Evolutionary conservation across 306 rosid genomes (phyloP).

Genomic region (Canavalia ensiformis): DNA sequence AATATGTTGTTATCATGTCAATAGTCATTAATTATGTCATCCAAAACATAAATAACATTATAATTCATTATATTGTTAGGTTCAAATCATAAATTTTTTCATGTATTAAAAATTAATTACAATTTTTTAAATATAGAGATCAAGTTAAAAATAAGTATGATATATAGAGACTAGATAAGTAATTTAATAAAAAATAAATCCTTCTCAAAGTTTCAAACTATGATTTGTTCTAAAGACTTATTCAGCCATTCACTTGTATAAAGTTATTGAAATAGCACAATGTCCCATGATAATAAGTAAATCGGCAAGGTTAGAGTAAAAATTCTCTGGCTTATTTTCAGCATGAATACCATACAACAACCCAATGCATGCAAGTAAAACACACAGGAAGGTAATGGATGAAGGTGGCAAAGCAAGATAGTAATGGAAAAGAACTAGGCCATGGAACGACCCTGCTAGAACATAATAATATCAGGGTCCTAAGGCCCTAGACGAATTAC

Average conservation of each 20-base stretch:
- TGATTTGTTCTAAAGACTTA: neutral
- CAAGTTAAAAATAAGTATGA: too few species aligned
- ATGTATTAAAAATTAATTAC: too few species aligned
- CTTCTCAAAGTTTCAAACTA: neutral
- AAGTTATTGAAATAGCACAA: neutral
- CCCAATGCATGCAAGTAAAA: neutral
- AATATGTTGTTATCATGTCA: too few species aligned
- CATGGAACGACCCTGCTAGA: neutral
- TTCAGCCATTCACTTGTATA: neutral
- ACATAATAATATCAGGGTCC: neutral
- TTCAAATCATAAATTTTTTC: too few species aligned
- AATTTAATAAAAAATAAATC: too few species aligned
- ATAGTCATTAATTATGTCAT: too few species aligned
- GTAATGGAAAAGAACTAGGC: neutral
- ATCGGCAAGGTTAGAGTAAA: neutral
- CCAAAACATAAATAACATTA: too few species aligned
- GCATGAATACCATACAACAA: neutral
- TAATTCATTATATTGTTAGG: too few species aligned
- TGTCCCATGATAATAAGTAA: neutral
- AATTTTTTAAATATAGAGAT: too few species aligned
- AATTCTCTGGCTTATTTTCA: neutral
- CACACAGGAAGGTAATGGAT: neutral
- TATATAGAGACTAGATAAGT: too few species aligned
- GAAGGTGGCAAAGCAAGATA: neutral
- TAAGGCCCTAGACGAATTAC: neutral